Conservation (phyloP, 306 rosid species). For the Oxytropis ochrocephala region DNA sequence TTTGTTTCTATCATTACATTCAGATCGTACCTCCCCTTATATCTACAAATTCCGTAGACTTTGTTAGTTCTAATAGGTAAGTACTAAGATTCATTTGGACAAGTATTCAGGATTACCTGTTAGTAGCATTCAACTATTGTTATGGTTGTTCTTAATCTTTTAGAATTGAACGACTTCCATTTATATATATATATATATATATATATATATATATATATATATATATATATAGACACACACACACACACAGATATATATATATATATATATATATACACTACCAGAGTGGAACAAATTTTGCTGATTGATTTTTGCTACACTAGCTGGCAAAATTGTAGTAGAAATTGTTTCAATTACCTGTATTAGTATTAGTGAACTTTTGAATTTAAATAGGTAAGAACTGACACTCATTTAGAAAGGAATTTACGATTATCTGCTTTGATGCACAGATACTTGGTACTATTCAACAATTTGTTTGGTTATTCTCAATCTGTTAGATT, state of each 20-base stretch:
- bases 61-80: too few relatives aligned
- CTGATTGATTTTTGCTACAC: neutral
- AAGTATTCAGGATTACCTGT: too few relatives aligned
- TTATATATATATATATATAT: neutral
- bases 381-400: neutral
- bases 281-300: neutral
- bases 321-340: neutral
- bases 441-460: neutral
- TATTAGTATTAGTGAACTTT: neutral
- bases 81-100: too few relatives aligned
- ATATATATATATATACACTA: neutral
- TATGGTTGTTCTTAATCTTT: neutral
- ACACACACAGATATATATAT: too few relatives aligned
- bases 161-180: neutral
- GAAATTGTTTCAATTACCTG: conserved; percentile 2
- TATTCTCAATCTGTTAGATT: neutral
- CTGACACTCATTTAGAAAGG: neutral
- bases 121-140: too few relatives aligned
- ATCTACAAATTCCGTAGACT: neutral
- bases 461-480: neutral
- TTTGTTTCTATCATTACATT: neutral
- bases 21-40: neutral
- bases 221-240: neutral
- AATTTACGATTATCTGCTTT: neutral
- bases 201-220: too few relatives aligned